Percentiles rank a stretch among this genome's conserved stretches.
These are phyloP conservation scores for Ogataea chonburiensis DNA, from an alignment of 805 yeast genomes.

Conservation along the genomic window DNA sequence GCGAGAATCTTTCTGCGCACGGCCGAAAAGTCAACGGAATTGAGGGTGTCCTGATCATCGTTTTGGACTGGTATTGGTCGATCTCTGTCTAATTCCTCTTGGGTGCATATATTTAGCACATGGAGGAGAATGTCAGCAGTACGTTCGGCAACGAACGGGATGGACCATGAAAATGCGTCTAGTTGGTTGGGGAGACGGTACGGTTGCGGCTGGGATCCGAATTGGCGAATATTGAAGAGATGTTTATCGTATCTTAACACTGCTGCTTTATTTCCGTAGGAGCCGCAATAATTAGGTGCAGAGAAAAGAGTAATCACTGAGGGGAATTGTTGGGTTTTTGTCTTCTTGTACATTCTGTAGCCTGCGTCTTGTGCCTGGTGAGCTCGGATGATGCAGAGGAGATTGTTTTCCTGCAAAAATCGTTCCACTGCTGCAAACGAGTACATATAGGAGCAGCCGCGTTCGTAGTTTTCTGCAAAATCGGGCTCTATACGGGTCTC, in stretches of 20 bases:
- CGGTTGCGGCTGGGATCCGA: constrained; percentile 89
- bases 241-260: constrained; percentile 86
- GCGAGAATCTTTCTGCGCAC: constrained; percentile 67
- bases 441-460: constrained; percentile 90
- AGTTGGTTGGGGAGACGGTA: constrained; percentile 95
- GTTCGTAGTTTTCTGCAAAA: constrained; percentile 66
- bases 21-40: constrained; percentile 42
- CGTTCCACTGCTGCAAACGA: constrained; percentile 77
- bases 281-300: constrained; percentile 92
- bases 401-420: constrained; percentile 72
- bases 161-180: constrained; percentile 97
- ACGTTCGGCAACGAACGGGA: constrained; percentile 96
- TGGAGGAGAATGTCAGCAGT: constrained; percentile 90
- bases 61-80: too few species aligned
- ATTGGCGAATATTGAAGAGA: constrained; percentile 92
- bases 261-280: constrained; percentile 91
- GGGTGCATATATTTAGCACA: constrained; percentile 87
- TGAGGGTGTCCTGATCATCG: too few species aligned
- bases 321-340: constrained; percentile 83
- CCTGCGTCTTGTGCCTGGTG: constrained; percentile 98
- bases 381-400: constrained; percentile 83
- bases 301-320: constrained; percentile 85
- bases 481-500: constrained; percentile 32
- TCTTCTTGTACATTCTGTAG: constrained; percentile 85
- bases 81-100: constrained; percentile 82